Evolutionary conservation across 192 early-diverging fungal genomes (phyloP).

Genomic region (Lunasporangiospora selenospora): DNA sequence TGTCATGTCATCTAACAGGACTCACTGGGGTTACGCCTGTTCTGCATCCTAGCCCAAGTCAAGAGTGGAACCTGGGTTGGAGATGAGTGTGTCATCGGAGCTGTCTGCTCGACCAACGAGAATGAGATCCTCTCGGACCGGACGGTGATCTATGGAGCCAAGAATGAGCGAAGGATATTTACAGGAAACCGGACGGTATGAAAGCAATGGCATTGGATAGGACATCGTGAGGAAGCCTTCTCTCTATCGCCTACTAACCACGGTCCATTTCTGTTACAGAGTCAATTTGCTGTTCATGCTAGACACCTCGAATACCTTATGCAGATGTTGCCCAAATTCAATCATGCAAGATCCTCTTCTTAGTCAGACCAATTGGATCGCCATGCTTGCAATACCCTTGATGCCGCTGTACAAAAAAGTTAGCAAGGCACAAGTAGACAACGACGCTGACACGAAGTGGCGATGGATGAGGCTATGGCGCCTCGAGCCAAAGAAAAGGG

Average conservation of each 20-base stretch:
- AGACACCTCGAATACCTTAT: constrained; percentile 77
- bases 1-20: no score
- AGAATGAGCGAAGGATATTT: constrained; percentile 60
- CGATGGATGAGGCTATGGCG: no score
- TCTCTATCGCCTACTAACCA: background rate
- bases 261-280: constrained; percentile 25
- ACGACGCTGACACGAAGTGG: no score
- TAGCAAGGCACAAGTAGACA: no score
- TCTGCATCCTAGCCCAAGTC: constrained; percentile 67
- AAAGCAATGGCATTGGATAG: background rate
- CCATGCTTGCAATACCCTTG: no score
- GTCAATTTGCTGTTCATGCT: constrained; percentile 61
- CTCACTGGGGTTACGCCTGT: no score
- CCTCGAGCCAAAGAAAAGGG: no score
- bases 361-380: no score
- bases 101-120: constrained; percentile 64
- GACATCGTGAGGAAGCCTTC: background rate
- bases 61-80: constrained; percentile 63
- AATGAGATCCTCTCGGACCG: constrained; percentile 66
- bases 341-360: constrained; percentile 54
- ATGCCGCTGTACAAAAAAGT: no score
- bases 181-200: constrained; percentile 45
- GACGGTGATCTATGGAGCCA: constrained; percentile 71
- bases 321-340: constrained; percentile 61
- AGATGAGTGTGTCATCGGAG: constrained; percentile 74